Base-by-base conservation (phyloP, 164 flowering plant genomes). In the Stephania japonica region DNA sequence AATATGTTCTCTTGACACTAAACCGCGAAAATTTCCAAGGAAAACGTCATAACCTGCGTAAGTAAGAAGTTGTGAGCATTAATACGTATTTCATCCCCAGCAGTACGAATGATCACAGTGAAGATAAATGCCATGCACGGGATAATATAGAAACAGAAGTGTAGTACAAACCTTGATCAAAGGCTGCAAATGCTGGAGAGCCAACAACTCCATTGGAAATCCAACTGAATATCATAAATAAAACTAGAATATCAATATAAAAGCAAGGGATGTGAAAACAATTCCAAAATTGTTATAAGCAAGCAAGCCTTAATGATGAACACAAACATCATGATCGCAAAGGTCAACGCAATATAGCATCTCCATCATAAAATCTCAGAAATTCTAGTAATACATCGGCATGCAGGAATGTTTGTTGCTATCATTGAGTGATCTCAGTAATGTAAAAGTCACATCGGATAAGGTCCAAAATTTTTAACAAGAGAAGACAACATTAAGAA, bases 131-230 rank as follows among this genome's bases (percentile, higher is more conserved):
- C 21, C 21, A n/a, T 19, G n/a, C 64, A n/a, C 5, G 25, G 19
- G 23, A 64, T 42, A 50, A 13, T 61, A 32, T 4, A 11, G 38
- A 4, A 42, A 74, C 6, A 11, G 38, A 4, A 42, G 75, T 72
- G 26, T 5, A 56, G 16, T 13, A 70, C 73, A 72, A 67, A 96
- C 99, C 99, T 88, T 93, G 94, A 85, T 96, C 99, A 77, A 78
- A 95, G 41, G 99, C 99, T 70, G 99, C 99, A 87, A 95, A 95
- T 62, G 97, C 98, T 76, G 99, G 99, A 81, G 97, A 93, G 65
- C 99, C 99, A 80, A 96, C 98, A 72, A 96, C 86, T 73, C 99
- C 99, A 85, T 96, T 96, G 63, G 97, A 91, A 43, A 96, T 97
- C 99, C 99, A 96, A 49, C 99, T 96, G 91, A 12, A 77, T n/a